Conservation (phyloP, 257 asterid species). For the Handroanthus guayacan region DNA sequence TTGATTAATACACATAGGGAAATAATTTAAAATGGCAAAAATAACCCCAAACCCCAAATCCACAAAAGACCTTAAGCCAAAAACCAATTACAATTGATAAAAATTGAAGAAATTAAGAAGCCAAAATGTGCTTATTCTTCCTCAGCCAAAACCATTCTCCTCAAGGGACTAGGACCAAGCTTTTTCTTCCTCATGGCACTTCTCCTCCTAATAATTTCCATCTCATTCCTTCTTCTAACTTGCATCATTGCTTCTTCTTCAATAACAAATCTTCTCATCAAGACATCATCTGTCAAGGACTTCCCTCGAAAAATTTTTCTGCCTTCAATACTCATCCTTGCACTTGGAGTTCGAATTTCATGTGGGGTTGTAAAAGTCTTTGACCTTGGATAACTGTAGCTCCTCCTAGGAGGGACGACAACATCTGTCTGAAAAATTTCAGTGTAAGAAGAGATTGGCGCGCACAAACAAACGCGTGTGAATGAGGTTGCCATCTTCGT, state of each 20-base stretch:
- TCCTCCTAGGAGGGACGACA: slow-evolving; percentile 52
- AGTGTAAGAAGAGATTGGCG: slow-evolving; percentile 60
- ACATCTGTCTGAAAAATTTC: slow-evolving; percentile 56
- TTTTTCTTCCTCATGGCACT: slow-evolving; percentile 50
- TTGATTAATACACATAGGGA: background rate
- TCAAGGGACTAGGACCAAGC: slow-evolving; percentile 66
- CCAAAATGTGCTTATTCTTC: slow-evolving; percentile 28
- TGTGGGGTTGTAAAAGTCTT: slow-evolving; percentile 33
- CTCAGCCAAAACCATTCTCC: slow-evolving; percentile 63
- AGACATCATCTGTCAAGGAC: slow-evolving; percentile 61
- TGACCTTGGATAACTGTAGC: slow-evolving; percentile 57
- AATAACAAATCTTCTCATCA: slow-evolving; percentile 67
- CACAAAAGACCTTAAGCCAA: background rate
- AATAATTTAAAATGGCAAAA: background rate
- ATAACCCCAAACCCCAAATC: background rate
- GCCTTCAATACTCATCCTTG: slow-evolving; percentile 57
- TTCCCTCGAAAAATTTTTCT: slow-evolving; percentile 62
- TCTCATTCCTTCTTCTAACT: slow-evolving; percentile 57
- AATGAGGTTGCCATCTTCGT: slow-evolving; percentile 58
- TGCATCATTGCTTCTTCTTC: slow-evolving; percentile 76
- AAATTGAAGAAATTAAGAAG: background rate
- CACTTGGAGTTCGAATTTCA: slow-evolving; percentile 50
- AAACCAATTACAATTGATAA: background rate
- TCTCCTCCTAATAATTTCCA: slow-evolving; percentile 63
- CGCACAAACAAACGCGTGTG: slow-evolving; percentile 60